Conservation (phyloP, 1,139 yeast genomes). For the Kodamaea arcana region DNA sequence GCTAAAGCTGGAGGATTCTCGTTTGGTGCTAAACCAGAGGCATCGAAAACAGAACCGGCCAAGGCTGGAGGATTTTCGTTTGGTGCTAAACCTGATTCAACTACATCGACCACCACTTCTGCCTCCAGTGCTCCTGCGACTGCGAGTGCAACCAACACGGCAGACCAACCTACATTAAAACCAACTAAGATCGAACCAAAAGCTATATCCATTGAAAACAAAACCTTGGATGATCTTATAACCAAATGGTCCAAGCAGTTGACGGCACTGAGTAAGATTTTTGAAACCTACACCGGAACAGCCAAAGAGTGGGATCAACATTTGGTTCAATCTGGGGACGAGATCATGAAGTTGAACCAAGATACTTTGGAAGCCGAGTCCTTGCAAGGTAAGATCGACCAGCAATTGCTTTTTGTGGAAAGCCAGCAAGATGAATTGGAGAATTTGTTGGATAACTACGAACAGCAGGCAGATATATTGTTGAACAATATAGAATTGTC, state of each 20-base stretch:
- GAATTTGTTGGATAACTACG: slow-evolving; percentile 75
- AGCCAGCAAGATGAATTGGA: slow-evolving; percentile 93
- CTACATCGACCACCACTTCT: background rate
- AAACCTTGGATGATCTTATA: slow-evolving; percentile 87
- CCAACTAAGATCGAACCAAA: slow-evolving; percentile 56
- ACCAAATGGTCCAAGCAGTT: slow-evolving; percentile 91
- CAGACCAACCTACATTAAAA: slow-evolving; percentile 30
- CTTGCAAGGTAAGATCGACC: slow-evolving; percentile 81
- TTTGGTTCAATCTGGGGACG: slow-evolving; percentile 80
- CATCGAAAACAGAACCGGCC: slow-evolving; percentile 9
- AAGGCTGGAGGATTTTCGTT: slow-evolving; percentile 17
- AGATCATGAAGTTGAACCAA: slow-evolving; percentile 71
- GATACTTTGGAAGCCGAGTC: slow-evolving; percentile 83
- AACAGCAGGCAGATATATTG: slow-evolving; percentile 70
- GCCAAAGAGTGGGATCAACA: slow-evolving; percentile 84
- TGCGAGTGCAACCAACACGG: slow-evolving; percentile 11
- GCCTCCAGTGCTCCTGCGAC: slow-evolving; percentile 3
- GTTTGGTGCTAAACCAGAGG: background rate
- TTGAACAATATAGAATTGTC: slow-evolving; percentile 40
- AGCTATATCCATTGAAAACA: slow-evolving; percentile 80
- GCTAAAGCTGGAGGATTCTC: background rate
- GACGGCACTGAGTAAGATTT: slow-evolving; percentile 66
- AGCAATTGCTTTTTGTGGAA: slow-evolving; percentile 78
- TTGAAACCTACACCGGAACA: slow-evolving; percentile 71
- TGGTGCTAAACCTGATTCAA: slow-evolving; percentile 18